A percentile compares a stretch with the other conserved stretches of the same genome.
phyloP scores from a whole-genome alignment of 176 grass and related monocot species.

The Avena atlantica region DNA sequence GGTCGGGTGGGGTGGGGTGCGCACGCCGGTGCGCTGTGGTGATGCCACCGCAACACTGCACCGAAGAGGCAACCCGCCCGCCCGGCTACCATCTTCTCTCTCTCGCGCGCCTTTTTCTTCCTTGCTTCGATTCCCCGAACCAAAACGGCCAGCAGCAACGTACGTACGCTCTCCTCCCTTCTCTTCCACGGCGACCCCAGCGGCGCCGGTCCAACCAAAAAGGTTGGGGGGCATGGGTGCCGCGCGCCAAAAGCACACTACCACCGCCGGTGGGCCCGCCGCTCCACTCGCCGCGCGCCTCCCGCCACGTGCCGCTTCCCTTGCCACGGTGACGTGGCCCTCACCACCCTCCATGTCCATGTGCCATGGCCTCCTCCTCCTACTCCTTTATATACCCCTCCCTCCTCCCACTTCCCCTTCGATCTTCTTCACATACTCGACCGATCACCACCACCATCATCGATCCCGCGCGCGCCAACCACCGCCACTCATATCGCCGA shows the following conservation, averaged over 20 bases:
- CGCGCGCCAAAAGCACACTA: conserved; percentile 31
- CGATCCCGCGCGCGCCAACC: no score
- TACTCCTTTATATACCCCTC: conserved; percentile 43
- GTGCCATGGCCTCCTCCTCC: not conserved
- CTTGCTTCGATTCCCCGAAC: conserved; percentile 13
- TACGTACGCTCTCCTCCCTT: not conserved
- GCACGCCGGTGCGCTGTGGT: not conserved
- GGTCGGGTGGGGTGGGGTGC: not conserved
- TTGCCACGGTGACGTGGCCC: conserved; percentile 59
- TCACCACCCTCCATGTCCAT: conserved; percentile 29
- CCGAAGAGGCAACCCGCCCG: not conserved
- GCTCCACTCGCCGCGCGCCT: conserved; percentile 32
- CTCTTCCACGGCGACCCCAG: conserved; percentile 31
- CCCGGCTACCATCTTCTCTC: not conserved
- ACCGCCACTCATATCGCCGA: not conserved
- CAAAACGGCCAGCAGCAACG: not conserved
- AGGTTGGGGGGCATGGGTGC: conserved; percentile 16
- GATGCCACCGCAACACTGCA: conserved; percentile 24
- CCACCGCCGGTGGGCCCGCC: not conserved
- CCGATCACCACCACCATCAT: not conserved
- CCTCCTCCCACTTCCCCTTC: conserved; percentile 9
- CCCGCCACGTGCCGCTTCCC: conserved; percentile 63
- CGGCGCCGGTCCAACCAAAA: conserved; percentile 23
- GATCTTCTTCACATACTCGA: not conserved
- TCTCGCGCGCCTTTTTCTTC: conserved; percentile 18